These are phyloP conservation scores for Populus pruinosa DNA, from an alignment of 345 rosid species.

Conservation along the genomic window DNA sequence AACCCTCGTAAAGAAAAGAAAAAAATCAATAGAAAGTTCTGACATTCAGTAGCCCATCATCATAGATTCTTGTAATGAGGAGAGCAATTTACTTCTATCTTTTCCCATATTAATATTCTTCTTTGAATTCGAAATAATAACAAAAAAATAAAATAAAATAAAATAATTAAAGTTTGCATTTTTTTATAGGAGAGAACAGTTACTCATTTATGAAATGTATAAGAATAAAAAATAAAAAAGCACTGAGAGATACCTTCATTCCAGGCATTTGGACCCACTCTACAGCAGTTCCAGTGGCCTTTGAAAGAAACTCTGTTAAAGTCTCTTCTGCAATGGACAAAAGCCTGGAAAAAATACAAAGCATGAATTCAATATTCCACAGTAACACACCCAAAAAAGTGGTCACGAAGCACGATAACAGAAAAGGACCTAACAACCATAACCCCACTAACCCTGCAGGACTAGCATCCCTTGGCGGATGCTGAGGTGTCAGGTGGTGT, in stretches of 20 bases:
- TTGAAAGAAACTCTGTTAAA: constrained; percentile 99
- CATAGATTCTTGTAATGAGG: background rate
- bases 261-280: constrained; percentile 99
- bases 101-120: background rate
- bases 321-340: constrained; percentile 99
- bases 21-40: background rate
- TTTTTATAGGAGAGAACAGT: background rate
- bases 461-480: constrained; percentile 99
- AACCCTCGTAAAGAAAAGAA: background rate
- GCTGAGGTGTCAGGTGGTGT: constrained; percentile 92
- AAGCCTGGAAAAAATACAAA: constrained; percentile 55
- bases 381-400: constrained; percentile 18
- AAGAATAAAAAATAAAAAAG: constrained; percentile 4
- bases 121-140: background rate
- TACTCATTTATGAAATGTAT: background rate
- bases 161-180: background rate
- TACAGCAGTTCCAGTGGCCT: constrained; percentile 99
- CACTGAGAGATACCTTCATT: constrained; percentile 74
- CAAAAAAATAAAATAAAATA: background rate
- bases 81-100: background rate
- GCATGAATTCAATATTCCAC: constrained; percentile 19
- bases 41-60: background rate
- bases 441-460: constrained; percentile 95
- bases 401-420: constrained; percentile 26
- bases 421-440: constrained; percentile 46